These are phyloP conservation scores for Ichthyophonus hoferi DNA, from an alignment of 208 protist species.

Conservation along the genomic window DNA sequence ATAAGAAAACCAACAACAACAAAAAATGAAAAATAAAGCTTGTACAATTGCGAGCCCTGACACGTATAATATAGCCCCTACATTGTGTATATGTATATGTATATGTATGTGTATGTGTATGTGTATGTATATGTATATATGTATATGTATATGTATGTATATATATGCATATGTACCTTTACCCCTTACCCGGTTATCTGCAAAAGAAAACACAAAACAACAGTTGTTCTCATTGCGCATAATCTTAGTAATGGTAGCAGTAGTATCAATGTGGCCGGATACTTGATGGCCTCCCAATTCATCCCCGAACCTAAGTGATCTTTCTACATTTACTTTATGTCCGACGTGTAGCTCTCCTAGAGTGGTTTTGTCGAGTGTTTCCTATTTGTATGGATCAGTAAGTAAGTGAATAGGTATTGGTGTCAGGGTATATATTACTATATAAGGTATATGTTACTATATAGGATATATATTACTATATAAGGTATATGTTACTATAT, in stretches of 20 bases:
- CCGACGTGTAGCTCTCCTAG: conserved; percentile 18
- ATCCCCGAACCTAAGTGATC: conserved; percentile 30
- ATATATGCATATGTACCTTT: background rate
- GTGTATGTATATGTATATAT: background rate
- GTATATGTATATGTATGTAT: background rate
- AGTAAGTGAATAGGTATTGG: background rate
- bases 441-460: too few relatives aligned
- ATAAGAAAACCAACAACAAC: too few relatives aligned
- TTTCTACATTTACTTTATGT: conserved; percentile 32
- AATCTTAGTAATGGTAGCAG: background rate
- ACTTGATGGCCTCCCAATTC: conserved; percentile 39
- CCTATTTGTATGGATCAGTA: conserved; percentile 12
- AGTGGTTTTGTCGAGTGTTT: conserved; percentile 39
- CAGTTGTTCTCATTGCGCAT: conserved; percentile 7
- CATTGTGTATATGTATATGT: conserved; percentile 22
- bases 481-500: too few relatives aligned
- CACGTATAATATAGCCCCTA: too few relatives aligned
- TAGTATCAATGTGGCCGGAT: conserved; percentile 38
- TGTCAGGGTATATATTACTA: background rate
- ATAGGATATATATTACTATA: too few relatives aligned
- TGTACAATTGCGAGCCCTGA: too few relatives aligned
- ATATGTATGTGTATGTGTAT: background rate
- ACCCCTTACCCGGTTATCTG: background rate
- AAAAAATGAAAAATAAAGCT: too few relatives aligned
- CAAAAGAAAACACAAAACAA: background rate